phyloP scores from a whole-genome alignment of 805 yeast genomes.

The Kuraishia piskuri region DNA sequence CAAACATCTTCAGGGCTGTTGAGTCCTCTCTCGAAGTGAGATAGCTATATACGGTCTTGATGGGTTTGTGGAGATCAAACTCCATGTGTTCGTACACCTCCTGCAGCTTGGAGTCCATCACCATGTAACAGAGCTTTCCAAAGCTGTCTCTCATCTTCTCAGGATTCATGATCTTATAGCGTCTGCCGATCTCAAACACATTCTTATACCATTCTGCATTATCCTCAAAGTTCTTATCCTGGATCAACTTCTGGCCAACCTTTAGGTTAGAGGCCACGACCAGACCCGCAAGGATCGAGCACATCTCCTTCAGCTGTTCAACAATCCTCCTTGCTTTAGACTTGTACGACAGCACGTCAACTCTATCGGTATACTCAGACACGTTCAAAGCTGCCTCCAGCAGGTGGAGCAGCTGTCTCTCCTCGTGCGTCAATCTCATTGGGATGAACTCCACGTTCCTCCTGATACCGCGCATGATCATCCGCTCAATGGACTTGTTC shows the following conservation, averaged over 20 bases:
- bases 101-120: conserved; percentile 74
- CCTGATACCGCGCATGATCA: conserved; percentile 28
- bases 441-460: conserved; percentile 53
- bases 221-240: conserved; percentile 58
- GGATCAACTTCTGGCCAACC: conserved; percentile 54
- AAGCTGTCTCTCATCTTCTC: conserved; percentile 71
- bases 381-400: conserved; percentile 73
- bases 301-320: conserved; percentile 63
- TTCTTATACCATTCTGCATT: conserved; percentile 67
- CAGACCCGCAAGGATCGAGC: conserved; percentile 70
- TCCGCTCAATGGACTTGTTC: conserved; percentile 9
- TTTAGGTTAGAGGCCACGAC: conserved; percentile 74
- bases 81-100: conserved; percentile 66
- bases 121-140: conserved; percentile 76
- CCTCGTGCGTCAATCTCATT: conserved; percentile 56
- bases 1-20: conserved; percentile 34
- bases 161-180: conserved; percentile 81
- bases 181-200: conserved; percentile 69
- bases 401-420: conserved; percentile 56
- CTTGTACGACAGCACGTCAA: conserved; percentile 58
- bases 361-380: conserved; percentile 72
- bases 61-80: conserved; percentile 67
- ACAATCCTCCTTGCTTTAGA: conserved; percentile 68
- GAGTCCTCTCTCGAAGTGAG: conserved; percentile 30
- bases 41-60: conserved; percentile 48